phyloP scores from a whole-genome alignment of 2,329 filamentous ascomycete genomes.

The Colletotrichum plurivorum region DNA sequence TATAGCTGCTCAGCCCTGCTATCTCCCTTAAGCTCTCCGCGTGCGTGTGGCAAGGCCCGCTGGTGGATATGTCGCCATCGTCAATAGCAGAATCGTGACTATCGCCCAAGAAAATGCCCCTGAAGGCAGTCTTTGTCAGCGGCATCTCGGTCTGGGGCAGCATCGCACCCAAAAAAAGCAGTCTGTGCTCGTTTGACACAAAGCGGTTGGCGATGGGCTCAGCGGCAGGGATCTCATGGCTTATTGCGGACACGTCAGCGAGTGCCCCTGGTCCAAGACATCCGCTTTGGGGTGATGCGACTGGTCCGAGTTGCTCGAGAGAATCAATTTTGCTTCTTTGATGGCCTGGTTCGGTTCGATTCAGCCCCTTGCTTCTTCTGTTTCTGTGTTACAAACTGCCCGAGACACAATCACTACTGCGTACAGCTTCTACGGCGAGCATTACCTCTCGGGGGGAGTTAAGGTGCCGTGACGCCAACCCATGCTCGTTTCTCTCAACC shows the following conservation, averaged over 20 bases:
- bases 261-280: constrained; percentile 21
- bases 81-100: background rate
- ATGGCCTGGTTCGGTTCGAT: background rate
- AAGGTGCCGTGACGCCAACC: background rate
- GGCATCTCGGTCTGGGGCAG: background rate
- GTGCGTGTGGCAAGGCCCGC: background rate
- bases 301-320: background rate
- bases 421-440: too few relatives aligned
- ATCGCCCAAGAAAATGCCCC: constrained; percentile 10
- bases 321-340: constrained; percentile 7
- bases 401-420: background rate
- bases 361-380: constrained; percentile 1
- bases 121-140: constrained; percentile 14
- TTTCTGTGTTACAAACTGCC: constrained; percentile 3
- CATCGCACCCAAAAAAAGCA: background rate
- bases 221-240: background rate
- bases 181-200: constrained; percentile 32
- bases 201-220: constrained; percentile 6
- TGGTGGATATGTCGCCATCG: constrained; percentile 1
- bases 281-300: background rate
- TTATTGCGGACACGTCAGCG: constrained; percentile 19
- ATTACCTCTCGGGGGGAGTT: background rate
- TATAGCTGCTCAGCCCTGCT: background rate
- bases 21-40: background rate
- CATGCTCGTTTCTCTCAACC: background rate